phyloP scores from a whole-genome alignment of 495 filamentous ascomycete species.

The Talaromyces proteolyticus region DNA sequence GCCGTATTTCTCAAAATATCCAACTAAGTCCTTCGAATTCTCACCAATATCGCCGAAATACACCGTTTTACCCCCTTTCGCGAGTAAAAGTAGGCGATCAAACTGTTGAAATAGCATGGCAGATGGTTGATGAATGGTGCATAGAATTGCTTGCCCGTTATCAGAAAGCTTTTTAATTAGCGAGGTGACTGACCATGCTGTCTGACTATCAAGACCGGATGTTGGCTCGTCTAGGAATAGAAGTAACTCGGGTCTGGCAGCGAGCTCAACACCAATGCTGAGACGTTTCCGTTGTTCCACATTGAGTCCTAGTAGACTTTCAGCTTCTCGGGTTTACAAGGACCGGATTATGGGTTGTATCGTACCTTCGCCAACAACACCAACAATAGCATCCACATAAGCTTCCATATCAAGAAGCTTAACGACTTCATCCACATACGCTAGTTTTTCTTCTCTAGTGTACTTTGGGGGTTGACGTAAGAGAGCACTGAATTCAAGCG shows the following conservation, averaged over 20 bases:
- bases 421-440: slow-evolving; percentile 78
- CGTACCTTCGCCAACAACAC: slow-evolving; percentile 72
- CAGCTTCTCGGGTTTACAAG: neutral
- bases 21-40: slow-evolving; percentile 55
- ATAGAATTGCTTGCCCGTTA: slow-evolving; percentile 81
- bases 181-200: slow-evolving; percentile 73
- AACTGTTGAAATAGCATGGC: slow-evolving; percentile 81
- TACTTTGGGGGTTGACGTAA: slow-evolving; percentile 66
- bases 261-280: slow-evolving; percentile 81
- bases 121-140: slow-evolving; percentile 82
- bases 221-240: slow-evolving; percentile 95
- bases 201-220: slow-evolving; percentile 78
- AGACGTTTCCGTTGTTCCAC: slow-evolving; percentile 81
- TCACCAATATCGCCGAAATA: slow-evolving; percentile 75
- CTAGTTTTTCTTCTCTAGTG: slow-evolving; percentile 62
- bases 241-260: slow-evolving; percentile 78
- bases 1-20: slow-evolving; percentile 73
- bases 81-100: slow-evolving; percentile 69
- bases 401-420: slow-evolving; percentile 75
- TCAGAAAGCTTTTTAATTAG: slow-evolving; percentile 76
- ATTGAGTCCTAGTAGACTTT: slow-evolving; percentile 52
- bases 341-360: neutral
- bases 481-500: slow-evolving; percentile 73
- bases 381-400: slow-evolving; percentile 81
- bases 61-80: slow-evolving; percentile 63